A percentile compares a stretch with the other conserved stretches of the same genome.
Conservation (phyloP, 1,284 basidiomycete genomes). For the Stereum hirsutum region DNA sequence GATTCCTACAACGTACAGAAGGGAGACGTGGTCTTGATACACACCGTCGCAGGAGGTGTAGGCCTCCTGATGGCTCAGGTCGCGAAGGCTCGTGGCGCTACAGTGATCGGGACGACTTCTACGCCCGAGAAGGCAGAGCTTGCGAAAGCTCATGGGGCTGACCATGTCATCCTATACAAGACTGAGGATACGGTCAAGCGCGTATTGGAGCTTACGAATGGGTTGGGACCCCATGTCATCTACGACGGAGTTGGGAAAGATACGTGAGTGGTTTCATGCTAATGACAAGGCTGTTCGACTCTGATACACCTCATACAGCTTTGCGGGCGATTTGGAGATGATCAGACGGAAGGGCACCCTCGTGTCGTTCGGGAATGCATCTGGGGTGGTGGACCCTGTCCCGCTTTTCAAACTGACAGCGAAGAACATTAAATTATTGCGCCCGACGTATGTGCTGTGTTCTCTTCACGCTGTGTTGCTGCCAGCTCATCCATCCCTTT, state of each 20-base stretch:
- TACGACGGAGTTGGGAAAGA: constrained; percentile 95
- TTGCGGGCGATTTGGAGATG: constrained; percentile 77
- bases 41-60: constrained; percentile 83
- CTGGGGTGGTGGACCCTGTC: constrained; percentile 71
- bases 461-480: not conserved
- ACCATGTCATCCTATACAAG: constrained; percentile 81
- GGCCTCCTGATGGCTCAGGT: constrained; percentile 56
- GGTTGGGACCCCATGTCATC: constrained; percentile 78
- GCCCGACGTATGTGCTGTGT: constrained; percentile 52
- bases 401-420: constrained; percentile 64
- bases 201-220: constrained; percentile 74
- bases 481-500: not conserved
- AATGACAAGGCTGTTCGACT: not conserved
- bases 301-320: constrained; percentile 34
- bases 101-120: constrained; percentile 93
- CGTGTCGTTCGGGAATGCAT: constrained; percentile 89
- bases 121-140: constrained; percentile 77
- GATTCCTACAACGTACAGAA: constrained; percentile 81
- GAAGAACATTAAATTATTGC: constrained; percentile 79
- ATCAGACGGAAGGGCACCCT: constrained; percentile 77
- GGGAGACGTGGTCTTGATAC: constrained; percentile 69
- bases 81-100: constrained; percentile 69
- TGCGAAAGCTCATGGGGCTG: constrained; percentile 77
- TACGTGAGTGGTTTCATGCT: constrained; percentile 45
- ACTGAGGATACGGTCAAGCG: constrained; percentile 61